phyloP scores from a whole-genome alignment of 371 early-diverging fungal genomes.

The Mortierella sp. region DNA sequence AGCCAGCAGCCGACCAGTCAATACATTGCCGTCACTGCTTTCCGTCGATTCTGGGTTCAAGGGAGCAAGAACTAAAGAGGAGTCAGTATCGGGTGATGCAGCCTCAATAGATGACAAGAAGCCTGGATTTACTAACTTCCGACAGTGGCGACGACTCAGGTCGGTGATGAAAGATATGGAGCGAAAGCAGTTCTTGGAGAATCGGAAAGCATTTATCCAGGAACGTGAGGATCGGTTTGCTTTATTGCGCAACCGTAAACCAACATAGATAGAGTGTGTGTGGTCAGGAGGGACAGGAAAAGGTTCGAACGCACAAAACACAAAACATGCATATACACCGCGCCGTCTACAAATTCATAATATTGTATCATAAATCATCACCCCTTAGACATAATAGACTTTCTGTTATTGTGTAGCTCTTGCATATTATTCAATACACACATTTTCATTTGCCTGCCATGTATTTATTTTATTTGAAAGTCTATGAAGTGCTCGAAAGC shows the following conservation, averaged over 20 bases:
- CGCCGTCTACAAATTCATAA: too few relatives aligned
- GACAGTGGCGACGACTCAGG: constrained; percentile 48
- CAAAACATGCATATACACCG: neutral
- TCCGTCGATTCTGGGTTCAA: neutral
- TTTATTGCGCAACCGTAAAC: constrained; percentile 32
- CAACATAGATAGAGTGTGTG: constrained; percentile 8
- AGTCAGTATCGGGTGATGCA: neutral
- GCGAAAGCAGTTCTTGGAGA: constrained; percentile 36
- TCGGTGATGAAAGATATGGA: constrained; percentile 50
- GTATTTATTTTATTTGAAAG: neutral
- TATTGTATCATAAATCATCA: neutral
- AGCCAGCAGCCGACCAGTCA: neutral
- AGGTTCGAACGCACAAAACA: neutral
- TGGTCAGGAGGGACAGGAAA: too few relatives aligned
- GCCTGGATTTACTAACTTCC: constrained; percentile 18
- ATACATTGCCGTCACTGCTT: neutral
- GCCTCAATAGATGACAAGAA: neutral
- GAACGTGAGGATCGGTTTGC: constrained; percentile 31
- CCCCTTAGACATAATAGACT: neutral
- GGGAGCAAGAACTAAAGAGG: neutral
- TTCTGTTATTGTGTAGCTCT: neutral
- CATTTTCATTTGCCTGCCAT: neutral
- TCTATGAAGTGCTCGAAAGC: neutral
- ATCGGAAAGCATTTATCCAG: constrained; percentile 10
- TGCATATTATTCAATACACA: constrained; percentile 1